Evolutionary conservation across 2,329 filamentous ascomycete genomes (phyloP).

Genomic region (Calycina herbarum): DNA sequence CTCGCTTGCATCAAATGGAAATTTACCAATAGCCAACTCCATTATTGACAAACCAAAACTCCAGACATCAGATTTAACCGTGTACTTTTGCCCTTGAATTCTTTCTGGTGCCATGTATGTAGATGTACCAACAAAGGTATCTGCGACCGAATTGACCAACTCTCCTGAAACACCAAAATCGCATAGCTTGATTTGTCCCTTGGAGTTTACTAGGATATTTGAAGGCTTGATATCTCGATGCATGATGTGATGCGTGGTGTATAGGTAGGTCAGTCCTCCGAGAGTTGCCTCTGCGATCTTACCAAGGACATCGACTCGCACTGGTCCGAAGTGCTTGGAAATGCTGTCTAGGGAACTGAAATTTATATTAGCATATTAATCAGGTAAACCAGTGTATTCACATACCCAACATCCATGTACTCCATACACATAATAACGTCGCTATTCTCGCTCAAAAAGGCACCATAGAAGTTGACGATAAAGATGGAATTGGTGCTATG

Average conservation of each 20-base stretch:
- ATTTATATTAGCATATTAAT: conserved; percentile 27
- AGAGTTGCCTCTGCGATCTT: conserved; percentile 97
- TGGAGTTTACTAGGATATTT: conserved; percentile 94
- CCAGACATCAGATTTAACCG: conserved; percentile 98
- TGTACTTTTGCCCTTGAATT: conserved; percentile 96
- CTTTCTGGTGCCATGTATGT: conserved; percentile 99
- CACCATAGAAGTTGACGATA: conserved; percentile 97
- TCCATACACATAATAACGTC: conserved; percentile 99
- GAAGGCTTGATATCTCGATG: conserved; percentile 98
- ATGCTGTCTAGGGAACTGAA: conserved; percentile 85
- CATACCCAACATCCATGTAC: conserved; percentile 98
- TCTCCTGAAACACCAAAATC: conserved; percentile 99
- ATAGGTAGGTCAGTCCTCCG: conserved; percentile 91
- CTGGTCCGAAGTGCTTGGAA: conserved; percentile 90
- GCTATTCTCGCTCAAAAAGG: conserved; percentile 93
- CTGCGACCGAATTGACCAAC: conserved; percentile 94
- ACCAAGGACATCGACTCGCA: conserved; percentile 92
- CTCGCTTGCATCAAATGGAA: conserved; percentile 82
- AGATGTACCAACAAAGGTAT: conserved; percentile 97
- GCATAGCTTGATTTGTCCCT: conserved; percentile 92
- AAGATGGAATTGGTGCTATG: conserved; percentile 96
- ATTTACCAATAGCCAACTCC: conserved; percentile 96
- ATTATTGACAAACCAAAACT: conserved; percentile 94
- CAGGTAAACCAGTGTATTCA: conserved; percentile 22
- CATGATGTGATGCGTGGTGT: conserved; percentile 96